phyloP scores from a whole-genome alignment of 257 asterid species.

The Penstemon newberryi region DNA sequence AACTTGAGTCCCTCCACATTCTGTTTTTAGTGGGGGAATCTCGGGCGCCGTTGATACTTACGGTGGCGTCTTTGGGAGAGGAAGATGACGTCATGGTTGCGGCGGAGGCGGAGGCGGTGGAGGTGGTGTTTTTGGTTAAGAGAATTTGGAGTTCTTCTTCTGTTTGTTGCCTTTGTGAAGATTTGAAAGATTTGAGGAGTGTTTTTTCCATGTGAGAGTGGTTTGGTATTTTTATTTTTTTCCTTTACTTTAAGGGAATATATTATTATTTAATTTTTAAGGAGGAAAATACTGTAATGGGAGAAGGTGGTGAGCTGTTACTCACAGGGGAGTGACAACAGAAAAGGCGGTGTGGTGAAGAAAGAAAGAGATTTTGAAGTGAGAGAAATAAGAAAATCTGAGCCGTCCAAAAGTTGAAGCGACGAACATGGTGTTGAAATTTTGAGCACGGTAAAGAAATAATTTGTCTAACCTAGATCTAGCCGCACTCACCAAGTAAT shows the following conservation, averaged over 20 bases:
- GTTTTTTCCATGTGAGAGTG: too few species aligned
- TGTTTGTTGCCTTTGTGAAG: conserved; percentile 19
- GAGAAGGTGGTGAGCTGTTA: conserved; percentile 34
- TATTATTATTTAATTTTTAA: conserved; percentile 6
- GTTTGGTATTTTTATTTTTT: neutral
- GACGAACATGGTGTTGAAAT: too few species aligned
- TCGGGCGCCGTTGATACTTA: conserved; percentile 15
- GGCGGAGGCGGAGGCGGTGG: neutral
- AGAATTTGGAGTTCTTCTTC: conserved; percentile 34
- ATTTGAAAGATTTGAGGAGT: conserved; percentile 27
- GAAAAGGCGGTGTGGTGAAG: conserved; percentile 16
- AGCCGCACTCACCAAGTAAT: too few species aligned
- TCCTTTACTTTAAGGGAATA: neutral
- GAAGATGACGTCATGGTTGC: neutral
- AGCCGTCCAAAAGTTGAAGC: too few species aligned
- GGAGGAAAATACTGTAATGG: too few species aligned
- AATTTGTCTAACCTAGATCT: too few species aligned
- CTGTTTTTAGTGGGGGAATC: neutral
- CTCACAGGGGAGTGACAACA: neutral
- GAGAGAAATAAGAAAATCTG: neutral
- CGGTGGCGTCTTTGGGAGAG: conserved; percentile 25
- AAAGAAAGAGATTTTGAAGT: neutral
- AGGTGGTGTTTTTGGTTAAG: too few species aligned
- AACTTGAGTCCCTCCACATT: conserved; percentile 45
- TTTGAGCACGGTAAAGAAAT: too few species aligned